phyloP scores from a whole-genome alignment of 441 rosid species.

The Lepidium campestre region DNA sequence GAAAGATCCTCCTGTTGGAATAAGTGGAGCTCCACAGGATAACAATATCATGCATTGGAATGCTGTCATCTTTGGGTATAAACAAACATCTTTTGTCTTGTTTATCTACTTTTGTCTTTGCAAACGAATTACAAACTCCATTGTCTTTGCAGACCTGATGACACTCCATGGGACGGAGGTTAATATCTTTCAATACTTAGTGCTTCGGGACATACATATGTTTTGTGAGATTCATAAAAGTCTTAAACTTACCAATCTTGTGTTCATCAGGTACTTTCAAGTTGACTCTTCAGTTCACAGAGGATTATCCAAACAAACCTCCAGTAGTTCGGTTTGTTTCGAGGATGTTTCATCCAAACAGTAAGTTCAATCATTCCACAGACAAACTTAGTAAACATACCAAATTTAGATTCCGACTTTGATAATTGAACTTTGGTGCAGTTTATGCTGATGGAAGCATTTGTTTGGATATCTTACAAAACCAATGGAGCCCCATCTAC shows the following conservation, averaged over 20 bases:
- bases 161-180: slow-evolving; percentile 77
- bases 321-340: slow-evolving; percentile 74
- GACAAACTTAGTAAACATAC: background rate
- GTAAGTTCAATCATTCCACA: slow-evolving; percentile 33
- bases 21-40: slow-evolving; percentile 64
- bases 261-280: slow-evolving; percentile 60
- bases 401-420: background rate
- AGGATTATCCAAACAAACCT: slow-evolving; percentile 75
- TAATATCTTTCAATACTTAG: slow-evolving; percentile 1
- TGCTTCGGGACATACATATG: background rate
- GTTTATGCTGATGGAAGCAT: slow-evolving; percentile 71
- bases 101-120: background rate
- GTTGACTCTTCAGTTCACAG: slow-evolving; percentile 57
- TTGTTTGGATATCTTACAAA: slow-evolving; percentile 66
- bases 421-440: slow-evolving; percentile 14
- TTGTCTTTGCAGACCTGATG: slow-evolving; percentile 54
- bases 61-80: slow-evolving; percentile 64
- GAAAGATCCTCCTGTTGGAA: slow-evolving; percentile 66
- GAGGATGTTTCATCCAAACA: slow-evolving; percentile 72
- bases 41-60: slow-evolving; percentile 68
- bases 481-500: slow-evolving; percentile 68
- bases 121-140: background rate
- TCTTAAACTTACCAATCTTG: background rate
- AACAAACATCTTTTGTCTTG: background rate
- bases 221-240: background rate